phyloP scores from a whole-genome alignment of 257 asterid species.

The Solanum ossicruentum region DNA sequence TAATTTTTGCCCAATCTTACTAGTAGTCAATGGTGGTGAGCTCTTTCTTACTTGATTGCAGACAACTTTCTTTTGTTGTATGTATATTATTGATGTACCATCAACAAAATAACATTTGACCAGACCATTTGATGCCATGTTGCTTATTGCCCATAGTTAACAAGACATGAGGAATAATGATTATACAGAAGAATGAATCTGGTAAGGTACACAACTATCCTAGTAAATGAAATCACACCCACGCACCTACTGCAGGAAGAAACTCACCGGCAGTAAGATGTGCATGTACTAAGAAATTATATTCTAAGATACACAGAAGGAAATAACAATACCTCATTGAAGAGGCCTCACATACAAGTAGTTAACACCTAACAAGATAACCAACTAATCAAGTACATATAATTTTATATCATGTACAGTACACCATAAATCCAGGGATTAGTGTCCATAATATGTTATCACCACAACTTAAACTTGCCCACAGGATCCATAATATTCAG shows the following conservation, averaged over 20 bases:
- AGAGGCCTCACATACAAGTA: not conserved
- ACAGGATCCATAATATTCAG: not conserved
- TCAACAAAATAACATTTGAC: not conserved
- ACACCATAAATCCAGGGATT: not conserved
- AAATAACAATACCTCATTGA: not conserved
- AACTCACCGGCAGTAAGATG: not conserved
- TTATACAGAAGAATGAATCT: not conserved
- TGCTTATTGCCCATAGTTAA: not conserved
- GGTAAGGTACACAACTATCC: not conserved
- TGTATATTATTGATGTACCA: not conserved
- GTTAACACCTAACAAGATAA: not conserved
- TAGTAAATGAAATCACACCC: not conserved
- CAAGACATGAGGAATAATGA: not conserved
- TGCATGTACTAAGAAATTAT: not conserved
- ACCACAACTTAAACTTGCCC: not conserved
- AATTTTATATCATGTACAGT: not conserved
- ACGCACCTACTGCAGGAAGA: not conserved
- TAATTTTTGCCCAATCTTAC: not conserved
- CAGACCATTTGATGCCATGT: not conserved
- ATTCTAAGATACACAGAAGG: not conserved
- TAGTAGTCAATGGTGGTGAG: not conserved
- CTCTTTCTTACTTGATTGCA: not conserved
- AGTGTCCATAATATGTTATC: not conserved
- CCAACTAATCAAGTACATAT: not conserved
- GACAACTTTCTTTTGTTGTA: not conserved